These are phyloP conservation scores for Umbelopsis ramanniana DNA, from an alignment of 192 early-diverging fungal species.

Conservation along the genomic window DNA sequence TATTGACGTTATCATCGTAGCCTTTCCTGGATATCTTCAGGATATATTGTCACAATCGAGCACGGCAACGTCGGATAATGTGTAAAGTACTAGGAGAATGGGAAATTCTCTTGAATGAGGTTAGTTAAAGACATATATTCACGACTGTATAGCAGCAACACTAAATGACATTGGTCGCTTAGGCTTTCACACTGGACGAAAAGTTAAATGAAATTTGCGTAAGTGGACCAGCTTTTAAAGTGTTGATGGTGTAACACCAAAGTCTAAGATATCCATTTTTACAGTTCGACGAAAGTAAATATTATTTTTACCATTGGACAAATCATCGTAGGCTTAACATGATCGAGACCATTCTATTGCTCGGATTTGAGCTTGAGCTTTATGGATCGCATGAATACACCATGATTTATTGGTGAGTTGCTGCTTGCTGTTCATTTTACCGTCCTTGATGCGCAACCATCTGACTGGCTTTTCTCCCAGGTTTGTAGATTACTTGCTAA, in stretches of 20 bases:
- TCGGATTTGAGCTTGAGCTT: constrained; percentile 73
- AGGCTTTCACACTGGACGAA: constrained; percentile 30
- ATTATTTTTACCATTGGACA: constrained; percentile 67
- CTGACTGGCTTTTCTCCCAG: constrained; percentile 17
- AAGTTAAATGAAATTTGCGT: constrained; percentile 24
- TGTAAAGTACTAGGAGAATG: constrained; percentile 60
- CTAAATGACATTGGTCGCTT: neutral
- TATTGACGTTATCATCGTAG: constrained; percentile 22
- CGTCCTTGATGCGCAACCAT: neutral
- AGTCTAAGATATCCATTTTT: neutral
- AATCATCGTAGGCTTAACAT: constrained; percentile 63
- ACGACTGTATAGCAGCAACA: too few species aligned
- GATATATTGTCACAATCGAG: constrained; percentile 62
- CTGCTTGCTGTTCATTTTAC: neutral
- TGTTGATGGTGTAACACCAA: neutral
- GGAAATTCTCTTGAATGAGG: constrained; percentile 62
- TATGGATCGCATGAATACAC: constrained; percentile 66
- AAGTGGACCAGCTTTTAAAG: neutral
- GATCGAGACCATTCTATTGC: constrained; percentile 55
- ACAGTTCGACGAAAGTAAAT: constrained; percentile 36
- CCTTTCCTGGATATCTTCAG: constrained; percentile 56
- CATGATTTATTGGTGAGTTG: constrained; percentile 64
- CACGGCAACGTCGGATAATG: constrained; percentile 62
- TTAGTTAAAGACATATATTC: constrained; percentile 7
- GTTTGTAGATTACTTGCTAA: constrained; percentile 42